These are phyloP conservation scores for Biancaea sappan DNA, from an alignment of 306 rosid species.

Conservation along the genomic window DNA sequence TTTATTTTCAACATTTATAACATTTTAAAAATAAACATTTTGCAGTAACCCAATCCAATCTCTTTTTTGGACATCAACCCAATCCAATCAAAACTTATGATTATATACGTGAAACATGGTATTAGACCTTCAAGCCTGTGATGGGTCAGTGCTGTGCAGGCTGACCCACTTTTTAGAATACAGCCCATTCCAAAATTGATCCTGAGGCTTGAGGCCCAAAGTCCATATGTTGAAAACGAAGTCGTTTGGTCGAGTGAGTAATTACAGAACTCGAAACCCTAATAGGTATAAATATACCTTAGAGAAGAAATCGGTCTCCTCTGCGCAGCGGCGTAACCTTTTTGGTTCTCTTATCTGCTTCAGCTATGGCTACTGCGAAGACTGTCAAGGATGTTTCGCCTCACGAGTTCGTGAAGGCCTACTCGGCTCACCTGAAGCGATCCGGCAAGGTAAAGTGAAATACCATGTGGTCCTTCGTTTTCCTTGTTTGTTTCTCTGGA, in stretches of 20 bases:
- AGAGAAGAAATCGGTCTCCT: background rate
- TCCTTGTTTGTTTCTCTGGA: background rate
- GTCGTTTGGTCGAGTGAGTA: background rate
- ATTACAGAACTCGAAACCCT: background rate
- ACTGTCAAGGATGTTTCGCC: slow-evolving; percentile 45
- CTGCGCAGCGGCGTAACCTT: background rate
- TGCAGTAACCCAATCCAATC: too few relatives aligned
- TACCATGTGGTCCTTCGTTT: background rate
- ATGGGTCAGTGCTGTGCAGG: too few relatives aligned
- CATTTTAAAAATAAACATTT: too few relatives aligned
- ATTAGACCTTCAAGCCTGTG: background rate
- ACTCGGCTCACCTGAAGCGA: slow-evolving; percentile 39
- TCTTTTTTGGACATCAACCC: too few relatives aligned
- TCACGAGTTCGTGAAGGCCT: slow-evolving; percentile 42
- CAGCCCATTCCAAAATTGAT: background rate
- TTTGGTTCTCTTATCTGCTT: background rate
- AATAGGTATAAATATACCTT: background rate
- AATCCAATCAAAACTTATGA: too few relatives aligned
- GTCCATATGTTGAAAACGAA: background rate
- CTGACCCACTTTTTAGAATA: background rate
- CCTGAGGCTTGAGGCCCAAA: background rate
- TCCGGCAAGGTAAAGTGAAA: slow-evolving; percentile 34
- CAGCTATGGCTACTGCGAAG: slow-evolving; percentile 34
- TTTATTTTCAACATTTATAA: too few relatives aligned
- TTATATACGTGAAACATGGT: too few relatives aligned